phyloP scores from a whole-genome alignment of 495 filamentous ascomycete genomes.

The Aspergillus bridgeri region DNA sequence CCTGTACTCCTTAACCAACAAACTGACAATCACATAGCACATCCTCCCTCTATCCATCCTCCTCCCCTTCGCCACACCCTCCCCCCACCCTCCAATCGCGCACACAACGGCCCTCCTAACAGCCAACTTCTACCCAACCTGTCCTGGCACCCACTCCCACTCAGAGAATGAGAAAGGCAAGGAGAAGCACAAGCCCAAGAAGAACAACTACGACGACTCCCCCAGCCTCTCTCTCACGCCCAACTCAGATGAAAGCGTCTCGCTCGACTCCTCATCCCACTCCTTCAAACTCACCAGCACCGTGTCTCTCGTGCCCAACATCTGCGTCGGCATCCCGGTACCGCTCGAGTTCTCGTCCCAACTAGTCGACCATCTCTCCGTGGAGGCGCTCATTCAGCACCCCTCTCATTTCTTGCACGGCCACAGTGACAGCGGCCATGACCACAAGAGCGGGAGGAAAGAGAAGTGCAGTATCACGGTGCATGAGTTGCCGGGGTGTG shows the following conservation, averaged over 20 bases:
- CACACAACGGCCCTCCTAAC: slow-evolving; percentile 27
- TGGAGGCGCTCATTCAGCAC: slow-evolving; percentile 28
- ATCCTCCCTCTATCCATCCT: slow-evolving; percentile 13
- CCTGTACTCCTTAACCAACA: neutral
- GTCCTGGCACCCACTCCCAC: slow-evolving; percentile 21
- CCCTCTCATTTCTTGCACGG: too few relatives aligned
- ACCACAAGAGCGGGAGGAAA: slow-evolving; percentile 8
- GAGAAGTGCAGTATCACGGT: slow-evolving; percentile 35
- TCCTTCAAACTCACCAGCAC: slow-evolving; percentile 25
- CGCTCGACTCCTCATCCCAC: slow-evolving; percentile 17
- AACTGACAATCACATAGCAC: neutral
- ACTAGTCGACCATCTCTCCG: slow-evolving; percentile 29
- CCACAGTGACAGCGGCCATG: too few relatives aligned
- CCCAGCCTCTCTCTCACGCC: slow-evolving; percentile 8
- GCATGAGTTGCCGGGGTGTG: slow-evolving; percentile 36
- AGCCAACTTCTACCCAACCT: slow-evolving; percentile 39
- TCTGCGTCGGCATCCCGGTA: slow-evolving; percentile 31
- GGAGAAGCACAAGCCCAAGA: too few relatives aligned
- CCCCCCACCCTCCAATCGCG: slow-evolving; percentile 12
- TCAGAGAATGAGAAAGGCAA: too few relatives aligned
- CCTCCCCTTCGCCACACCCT: slow-evolving; percentile 19
- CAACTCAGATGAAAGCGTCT: slow-evolving; percentile 3
- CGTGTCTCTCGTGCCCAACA: slow-evolving; percentile 23
- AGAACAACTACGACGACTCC: slow-evolving; percentile 19
- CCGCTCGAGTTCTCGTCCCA: slow-evolving; percentile 24